Evolutionary conservation across 352 stramenopile genomes (phyloP).

Genomic region (Globisporangium spinosum): DNA sequence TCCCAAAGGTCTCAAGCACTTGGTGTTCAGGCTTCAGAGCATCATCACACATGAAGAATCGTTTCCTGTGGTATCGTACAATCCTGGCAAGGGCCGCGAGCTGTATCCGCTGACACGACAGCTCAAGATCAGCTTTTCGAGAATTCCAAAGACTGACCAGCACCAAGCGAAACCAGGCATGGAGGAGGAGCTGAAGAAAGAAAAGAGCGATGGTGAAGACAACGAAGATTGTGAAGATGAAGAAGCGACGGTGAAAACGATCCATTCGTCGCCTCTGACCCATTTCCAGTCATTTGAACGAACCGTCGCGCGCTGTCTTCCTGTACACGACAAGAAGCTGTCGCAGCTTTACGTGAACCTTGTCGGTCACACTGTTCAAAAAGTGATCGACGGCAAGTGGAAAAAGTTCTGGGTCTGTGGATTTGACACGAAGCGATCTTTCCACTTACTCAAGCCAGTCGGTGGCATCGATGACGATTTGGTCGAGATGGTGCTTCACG

Average conservation of each 20-base stretch:
- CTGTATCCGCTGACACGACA: conserved; percentile 74
- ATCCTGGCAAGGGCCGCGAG: conserved; percentile 61
- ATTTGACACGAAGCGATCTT: conserved; percentile 50
- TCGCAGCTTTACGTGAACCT: conserved; percentile 60
- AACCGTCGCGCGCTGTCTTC: conserved; percentile 61
- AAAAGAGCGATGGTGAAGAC: neutral
- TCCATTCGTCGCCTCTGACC: conserved; percentile 71
- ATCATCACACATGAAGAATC: conserved; percentile 76
- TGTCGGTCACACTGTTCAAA: conserved; percentile 67
- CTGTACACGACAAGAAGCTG: conserved; percentile 48
- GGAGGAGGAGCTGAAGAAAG: neutral
- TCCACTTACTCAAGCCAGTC: conserved; percentile 59
- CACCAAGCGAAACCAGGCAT: neutral
- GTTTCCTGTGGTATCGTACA: conserved; percentile 61
- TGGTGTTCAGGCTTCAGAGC: conserved; percentile 60
- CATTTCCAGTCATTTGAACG: conserved; percentile 88
- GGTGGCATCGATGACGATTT: conserved; percentile 39
- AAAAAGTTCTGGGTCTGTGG: conserved; percentile 68
- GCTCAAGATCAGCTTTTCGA: conserved; percentile 47
- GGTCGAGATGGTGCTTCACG: conserved; percentile 69
- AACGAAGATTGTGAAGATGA: conserved; percentile 5
- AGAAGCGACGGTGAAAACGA: conserved; percentile 29
- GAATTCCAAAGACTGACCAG: neutral
- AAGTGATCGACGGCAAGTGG: conserved; percentile 79
- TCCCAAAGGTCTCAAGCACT: conserved; percentile 46